These are phyloP conservation scores for Fagopyrum homotropicum DNA, from an alignment of 148 eudicot species.

Conservation along the genomic window DNA sequence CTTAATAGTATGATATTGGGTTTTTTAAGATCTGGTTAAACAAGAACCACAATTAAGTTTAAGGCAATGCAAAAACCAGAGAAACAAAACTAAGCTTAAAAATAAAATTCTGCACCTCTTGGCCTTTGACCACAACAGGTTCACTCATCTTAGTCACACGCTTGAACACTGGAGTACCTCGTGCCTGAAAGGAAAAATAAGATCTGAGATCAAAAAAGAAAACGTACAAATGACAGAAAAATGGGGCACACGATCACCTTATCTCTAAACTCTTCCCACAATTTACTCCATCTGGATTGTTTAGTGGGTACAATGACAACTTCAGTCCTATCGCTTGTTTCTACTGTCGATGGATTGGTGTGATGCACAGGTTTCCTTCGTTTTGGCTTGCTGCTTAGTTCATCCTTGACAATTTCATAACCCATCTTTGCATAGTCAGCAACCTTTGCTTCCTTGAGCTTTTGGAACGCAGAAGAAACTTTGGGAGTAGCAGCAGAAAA, in stretches of 20 bases:
- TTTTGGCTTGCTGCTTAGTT: conserved; percentile 60
- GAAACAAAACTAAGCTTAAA: background rate
- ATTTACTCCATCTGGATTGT: conserved; percentile 71
- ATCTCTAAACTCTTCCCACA: conserved; percentile 65
- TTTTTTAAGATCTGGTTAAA: background rate
- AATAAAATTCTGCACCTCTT: conserved; percentile 53
- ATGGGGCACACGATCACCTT: conserved; percentile 36
- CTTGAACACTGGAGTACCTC: conserved; percentile 69
- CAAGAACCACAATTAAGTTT: background rate
- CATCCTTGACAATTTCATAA: conserved; percentile 72
- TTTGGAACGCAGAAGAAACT: conserved; percentile 62
- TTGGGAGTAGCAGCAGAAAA: conserved; percentile 57
- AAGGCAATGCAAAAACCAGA: background rate
- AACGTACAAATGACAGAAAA: background rate
- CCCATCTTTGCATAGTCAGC: conserved; percentile 79
- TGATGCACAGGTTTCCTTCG: conserved; percentile 57
- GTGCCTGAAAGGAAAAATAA: conserved; percentile 42
- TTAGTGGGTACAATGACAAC: conserved; percentile 60
- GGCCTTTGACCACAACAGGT: conserved; percentile 74
- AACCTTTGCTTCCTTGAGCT: conserved; percentile 74
- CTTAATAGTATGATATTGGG: too few species aligned
- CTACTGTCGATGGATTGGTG: conserved; percentile 40
- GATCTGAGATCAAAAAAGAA: conserved; percentile 5
- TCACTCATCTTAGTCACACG: conserved; percentile 63
- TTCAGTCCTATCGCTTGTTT: conserved; percentile 75